Conservation (phyloP, 129 eudicot genomes). For the Chrysanthemum lavandulifolium region DNA sequence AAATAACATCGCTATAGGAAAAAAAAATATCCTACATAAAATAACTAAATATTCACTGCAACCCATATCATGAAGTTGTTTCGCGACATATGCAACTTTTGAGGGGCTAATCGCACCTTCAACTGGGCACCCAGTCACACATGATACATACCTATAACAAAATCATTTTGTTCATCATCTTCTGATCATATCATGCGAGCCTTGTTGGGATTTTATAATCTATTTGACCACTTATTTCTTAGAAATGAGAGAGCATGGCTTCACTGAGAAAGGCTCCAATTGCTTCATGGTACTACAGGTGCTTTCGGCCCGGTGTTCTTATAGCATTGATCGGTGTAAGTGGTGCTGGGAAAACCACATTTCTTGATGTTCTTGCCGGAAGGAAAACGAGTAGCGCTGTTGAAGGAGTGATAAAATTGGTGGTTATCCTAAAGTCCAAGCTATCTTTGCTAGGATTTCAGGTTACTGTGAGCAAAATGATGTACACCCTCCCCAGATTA, state of each 20-base stretch:
- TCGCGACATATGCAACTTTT: conserved; percentile 86
- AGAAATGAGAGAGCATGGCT: conserved; percentile 64
- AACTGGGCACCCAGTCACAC: conserved; percentile 92
- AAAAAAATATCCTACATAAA: no score
- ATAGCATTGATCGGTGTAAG: conserved; percentile 89
- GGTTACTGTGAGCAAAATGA: conserved; percentile 89
- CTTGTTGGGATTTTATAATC: no score
- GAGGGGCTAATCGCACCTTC: conserved; percentile 79
- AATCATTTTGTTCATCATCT: background rate
- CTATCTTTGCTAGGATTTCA: conserved; percentile 71
- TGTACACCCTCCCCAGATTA: conserved; percentile 74
- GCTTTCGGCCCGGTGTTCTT: conserved; percentile 76
- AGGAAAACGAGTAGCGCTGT: conserved; percentile 73
- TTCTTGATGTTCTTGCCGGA: conserved; percentile 86
- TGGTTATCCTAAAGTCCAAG: conserved; percentile 74
- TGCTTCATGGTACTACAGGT: conserved; percentile 69
- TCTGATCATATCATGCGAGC: background rate
- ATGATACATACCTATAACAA: conserved; percentile 73
- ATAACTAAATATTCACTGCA: no score
- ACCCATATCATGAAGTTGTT: conserved; percentile 87
- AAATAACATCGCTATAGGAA: no score
- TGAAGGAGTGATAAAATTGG: conserved; percentile 68
- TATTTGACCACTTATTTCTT: no score
- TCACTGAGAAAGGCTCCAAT: conserved; percentile 46
- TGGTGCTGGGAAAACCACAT: conserved; percentile 95